A percentile compares a stretch with the other conserved stretches of the same genome.
These are phyloP conservation scores for Leptomonas pyrrhocoris DNA, from an alignment of 208 protist genomes.

Conservation along the genomic window DNA sequence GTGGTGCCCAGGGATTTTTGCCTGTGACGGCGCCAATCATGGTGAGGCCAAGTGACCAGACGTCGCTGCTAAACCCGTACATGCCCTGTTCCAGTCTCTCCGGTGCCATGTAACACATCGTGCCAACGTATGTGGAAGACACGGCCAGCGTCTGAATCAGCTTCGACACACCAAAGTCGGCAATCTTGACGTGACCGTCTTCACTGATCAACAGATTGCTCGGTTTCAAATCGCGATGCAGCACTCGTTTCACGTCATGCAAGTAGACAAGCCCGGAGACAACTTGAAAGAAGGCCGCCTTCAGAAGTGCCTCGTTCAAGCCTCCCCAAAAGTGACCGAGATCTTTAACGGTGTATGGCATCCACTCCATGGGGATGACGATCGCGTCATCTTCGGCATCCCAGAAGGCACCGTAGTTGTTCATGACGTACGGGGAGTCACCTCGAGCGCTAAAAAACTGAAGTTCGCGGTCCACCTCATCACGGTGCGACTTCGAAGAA, in stretches of 20 bases:
- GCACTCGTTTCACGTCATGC: conserved; percentile 84
- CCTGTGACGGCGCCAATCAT: conserved; percentile 84
- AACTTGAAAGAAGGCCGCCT: conserved; percentile 87
- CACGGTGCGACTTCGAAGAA: conserved; percentile 83
- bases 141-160: conserved; percentile 87
- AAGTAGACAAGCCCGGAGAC: conserved; percentile 85
- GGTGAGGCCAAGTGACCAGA: conserved; percentile 93
- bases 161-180: conserved; percentile 94
- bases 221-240: conserved; percentile 97
- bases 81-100: conserved; percentile 88
- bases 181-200: conserved; percentile 89
- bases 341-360: conserved; percentile 88
- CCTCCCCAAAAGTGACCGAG: conserved; percentile 82
- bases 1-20: conserved; percentile 86
- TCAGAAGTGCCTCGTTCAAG: conserved; percentile 79
- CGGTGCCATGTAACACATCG: conserved; percentile 95
- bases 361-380: conserved; percentile 92
- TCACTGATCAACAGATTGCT: conserved; percentile 97
- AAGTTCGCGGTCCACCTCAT: conserved; percentile 87
- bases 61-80: conserved; percentile 93
- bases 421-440: conserved; percentile 86
- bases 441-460: conserved; percentile 80
- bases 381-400: conserved; percentile 82
- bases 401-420: conserved; percentile 89
- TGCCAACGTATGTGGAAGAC: conserved; percentile 93